Conservation (phyloP, 306 rosid species). For the Notholithocarpus densiflorus region DNA sequence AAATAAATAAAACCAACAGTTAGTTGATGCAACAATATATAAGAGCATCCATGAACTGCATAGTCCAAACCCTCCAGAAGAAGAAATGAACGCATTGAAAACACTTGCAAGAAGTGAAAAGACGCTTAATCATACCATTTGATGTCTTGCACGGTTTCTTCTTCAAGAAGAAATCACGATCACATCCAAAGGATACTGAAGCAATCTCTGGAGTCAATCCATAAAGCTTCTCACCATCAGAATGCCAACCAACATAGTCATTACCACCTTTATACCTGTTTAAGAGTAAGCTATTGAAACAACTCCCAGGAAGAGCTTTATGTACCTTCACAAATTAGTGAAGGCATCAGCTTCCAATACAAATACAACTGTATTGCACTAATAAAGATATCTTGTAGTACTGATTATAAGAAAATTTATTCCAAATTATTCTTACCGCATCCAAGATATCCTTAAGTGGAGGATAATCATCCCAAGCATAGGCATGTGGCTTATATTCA, state of each 20-base stretch:
- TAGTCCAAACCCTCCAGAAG: background rate
- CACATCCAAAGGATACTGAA: constrained; percentile 80
- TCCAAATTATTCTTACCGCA: constrained; percentile 43
- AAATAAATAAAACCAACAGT: background rate
- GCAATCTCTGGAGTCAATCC: constrained; percentile 84
- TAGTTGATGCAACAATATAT: background rate
- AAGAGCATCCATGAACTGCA: background rate
- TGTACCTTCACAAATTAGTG: constrained; percentile 56
- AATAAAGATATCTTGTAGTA: constrained; percentile 13
- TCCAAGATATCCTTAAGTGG: constrained; percentile 68
- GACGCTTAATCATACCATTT: constrained; percentile 31
- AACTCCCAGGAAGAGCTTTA: constrained; percentile 84
- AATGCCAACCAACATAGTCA: constrained; percentile 92
- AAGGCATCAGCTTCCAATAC: constrained; percentile 2
- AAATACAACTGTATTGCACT: background rate
- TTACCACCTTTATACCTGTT: constrained; percentile 84
- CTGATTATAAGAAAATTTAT: constrained; percentile 4
- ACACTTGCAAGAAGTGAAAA: background rate
- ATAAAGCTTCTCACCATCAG: constrained; percentile 91
- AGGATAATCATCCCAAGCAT: constrained; percentile 86
- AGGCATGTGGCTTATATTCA: constrained; percentile 75
- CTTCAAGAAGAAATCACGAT: constrained; percentile 83
- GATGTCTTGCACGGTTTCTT: constrained; percentile 50
- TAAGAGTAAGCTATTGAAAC: constrained; percentile 82
- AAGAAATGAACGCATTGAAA: background rate